phyloP scores from a whole-genome alignment of 768 basidiomycete genomes.

The Tricholoma sp. region DNA sequence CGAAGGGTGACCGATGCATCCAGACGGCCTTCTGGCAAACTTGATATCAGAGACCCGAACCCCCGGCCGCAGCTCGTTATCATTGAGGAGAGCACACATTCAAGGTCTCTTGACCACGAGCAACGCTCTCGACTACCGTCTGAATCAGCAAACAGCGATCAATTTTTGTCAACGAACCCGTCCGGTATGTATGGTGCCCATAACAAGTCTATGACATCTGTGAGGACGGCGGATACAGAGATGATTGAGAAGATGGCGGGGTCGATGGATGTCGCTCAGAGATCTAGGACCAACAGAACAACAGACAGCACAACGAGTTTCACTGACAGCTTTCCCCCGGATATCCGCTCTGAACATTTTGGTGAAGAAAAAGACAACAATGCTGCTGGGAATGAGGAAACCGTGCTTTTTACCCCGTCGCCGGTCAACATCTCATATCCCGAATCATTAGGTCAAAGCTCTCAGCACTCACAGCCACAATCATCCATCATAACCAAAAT shows the following conservation, averaged over 20 bases:
- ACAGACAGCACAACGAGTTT: conserved; percentile 20
- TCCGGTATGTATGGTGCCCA: conserved; percentile 30
- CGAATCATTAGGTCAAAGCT: conserved; percentile 2
- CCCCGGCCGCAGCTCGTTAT: conserved; percentile 62
- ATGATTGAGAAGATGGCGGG: conserved; percentile 61
- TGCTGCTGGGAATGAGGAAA: conserved; percentile 9
- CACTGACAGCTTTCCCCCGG: conserved; percentile 26
- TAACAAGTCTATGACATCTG: conserved; percentile 50
- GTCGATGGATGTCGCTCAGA: conserved; percentile 67
- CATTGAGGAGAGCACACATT: conserved; percentile 49
- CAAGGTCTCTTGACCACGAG: conserved; percentile 18
- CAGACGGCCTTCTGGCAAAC: conserved; percentile 20
- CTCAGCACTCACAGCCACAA: neutral
- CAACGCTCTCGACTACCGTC: conserved; percentile 10
- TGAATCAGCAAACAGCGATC: conserved; percentile 7
- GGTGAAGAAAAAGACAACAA: conserved; percentile 6
- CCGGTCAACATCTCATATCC: conserved; percentile 26
- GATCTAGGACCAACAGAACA: conserved; percentile 24
- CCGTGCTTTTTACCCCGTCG: conserved; percentile 22
- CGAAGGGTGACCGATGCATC: conserved; percentile 40
- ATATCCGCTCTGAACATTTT: conserved; percentile 11
- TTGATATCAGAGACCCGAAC: conserved; percentile 76
- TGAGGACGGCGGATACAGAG: conserved; percentile 64
- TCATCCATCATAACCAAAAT: neutral
- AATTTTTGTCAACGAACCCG: conserved; percentile 1